Percentiles rank a stretch among this genome's conserved stretches.
These are phyloP conservation scores for Rosa hybrid DNA, from an alignment of 331 rosid genomes.

Conservation along the genomic window DNA sequence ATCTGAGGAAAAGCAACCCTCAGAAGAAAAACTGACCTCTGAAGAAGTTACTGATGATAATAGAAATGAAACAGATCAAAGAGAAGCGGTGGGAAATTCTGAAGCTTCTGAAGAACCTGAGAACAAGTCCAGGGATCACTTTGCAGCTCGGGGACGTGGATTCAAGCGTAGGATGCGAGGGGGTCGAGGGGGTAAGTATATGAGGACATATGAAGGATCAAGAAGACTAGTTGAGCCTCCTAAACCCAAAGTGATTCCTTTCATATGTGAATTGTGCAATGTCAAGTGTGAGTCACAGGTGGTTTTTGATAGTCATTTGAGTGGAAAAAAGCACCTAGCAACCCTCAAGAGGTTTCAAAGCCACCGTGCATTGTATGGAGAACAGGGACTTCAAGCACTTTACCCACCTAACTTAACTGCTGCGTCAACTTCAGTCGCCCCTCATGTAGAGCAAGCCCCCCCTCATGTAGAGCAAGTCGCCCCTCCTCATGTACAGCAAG, in stretches of 20 bases:
- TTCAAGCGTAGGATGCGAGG: constrained; percentile 66
- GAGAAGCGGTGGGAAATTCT: constrained; percentile 35
- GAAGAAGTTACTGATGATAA: constrained; percentile 37
- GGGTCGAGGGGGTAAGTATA: constrained; percentile 52
- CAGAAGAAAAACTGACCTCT: constrained; percentile 32
- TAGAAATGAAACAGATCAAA: constrained; percentile 47
- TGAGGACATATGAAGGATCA: constrained; percentile 54
- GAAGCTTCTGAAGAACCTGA: constrained; percentile 44
- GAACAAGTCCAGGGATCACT: constrained; percentile 32
- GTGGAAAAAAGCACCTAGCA: constrained; percentile 65
- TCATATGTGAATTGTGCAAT: constrained; percentile 73
- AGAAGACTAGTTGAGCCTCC: constrained; percentile 54
- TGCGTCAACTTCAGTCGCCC: constrained; percentile 24
- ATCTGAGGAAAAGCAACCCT: constrained; percentile 34
- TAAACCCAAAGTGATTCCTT: constrained; percentile 39
- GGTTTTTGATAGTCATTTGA: constrained; percentile 70
- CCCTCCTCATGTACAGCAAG: not conserved
- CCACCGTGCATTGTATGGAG: constrained; percentile 44
- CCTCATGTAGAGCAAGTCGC: not conserved
- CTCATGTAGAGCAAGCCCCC: constrained; percentile 49
- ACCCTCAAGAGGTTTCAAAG: constrained; percentile 57
- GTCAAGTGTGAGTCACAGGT: constrained; percentile 76
- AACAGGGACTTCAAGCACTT: constrained; percentile 49
- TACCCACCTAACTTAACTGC: constrained; percentile 49
- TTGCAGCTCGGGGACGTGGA: constrained; percentile 54